A percentile compares a stretch with the other conserved stretches of the same genome.
Conservation (phyloP, 2,329 filamentous ascomycete genomes). For the Lomentospora prolificans region DNA sequence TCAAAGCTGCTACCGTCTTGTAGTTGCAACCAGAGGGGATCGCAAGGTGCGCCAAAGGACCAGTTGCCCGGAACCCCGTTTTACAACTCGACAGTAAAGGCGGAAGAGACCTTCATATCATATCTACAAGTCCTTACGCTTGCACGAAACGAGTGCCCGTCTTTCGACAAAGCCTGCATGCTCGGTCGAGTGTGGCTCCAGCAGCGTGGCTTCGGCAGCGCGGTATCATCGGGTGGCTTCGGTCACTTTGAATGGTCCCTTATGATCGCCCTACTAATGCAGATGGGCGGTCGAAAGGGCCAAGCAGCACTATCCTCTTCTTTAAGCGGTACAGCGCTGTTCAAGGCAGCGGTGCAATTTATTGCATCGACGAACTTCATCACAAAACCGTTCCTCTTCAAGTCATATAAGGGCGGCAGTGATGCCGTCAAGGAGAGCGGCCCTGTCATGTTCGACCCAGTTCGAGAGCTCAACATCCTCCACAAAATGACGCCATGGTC, state of each 20-base stretch:
- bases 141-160: constrained; percentile 57
- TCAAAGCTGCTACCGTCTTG: constrained; percentile 61
- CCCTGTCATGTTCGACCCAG: constrained; percentile 71
- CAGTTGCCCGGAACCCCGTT: constrained; percentile 54
- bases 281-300: constrained; percentile 64
- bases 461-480: constrained; percentile 66
- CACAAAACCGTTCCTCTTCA: constrained; percentile 52
- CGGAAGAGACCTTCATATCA: constrained; percentile 61
- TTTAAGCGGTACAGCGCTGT: constrained; percentile 84
- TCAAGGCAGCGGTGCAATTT: constrained; percentile 90
- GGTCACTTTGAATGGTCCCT: constrained; percentile 85
- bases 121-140: constrained; percentile 69
- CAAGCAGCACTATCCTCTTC: constrained; percentile 64
- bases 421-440: constrained; percentile 32
- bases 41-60: constrained; percentile 32
- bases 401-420: constrained; percentile 29
- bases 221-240: constrained; percentile 70
- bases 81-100: constrained; percentile 79
- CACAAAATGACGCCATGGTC: constrained; percentile 90
- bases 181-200: constrained; percentile 82
- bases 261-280: constrained; percentile 70
- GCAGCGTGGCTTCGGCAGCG: constrained; percentile 70
- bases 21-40: constrained; percentile 56
- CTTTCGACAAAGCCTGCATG: constrained; percentile 75
- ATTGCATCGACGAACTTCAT: constrained; percentile 63